Conservation (phyloP, 2,329 filamentous ascomycete genomes). For the Clonostachys rhizophaga region DNA sequence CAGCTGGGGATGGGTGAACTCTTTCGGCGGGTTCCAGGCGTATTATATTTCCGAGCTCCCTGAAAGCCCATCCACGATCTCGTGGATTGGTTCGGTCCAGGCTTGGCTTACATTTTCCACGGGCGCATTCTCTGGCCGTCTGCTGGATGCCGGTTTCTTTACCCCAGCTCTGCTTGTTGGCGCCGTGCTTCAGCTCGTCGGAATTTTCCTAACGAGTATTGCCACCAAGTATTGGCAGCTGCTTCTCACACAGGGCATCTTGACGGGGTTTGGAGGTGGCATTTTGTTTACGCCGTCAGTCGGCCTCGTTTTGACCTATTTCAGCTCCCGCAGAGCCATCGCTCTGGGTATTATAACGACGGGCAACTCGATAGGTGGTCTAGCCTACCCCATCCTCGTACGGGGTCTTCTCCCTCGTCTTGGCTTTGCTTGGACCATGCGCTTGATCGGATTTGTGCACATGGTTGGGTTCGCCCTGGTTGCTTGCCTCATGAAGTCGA, state of each 20-base stretch:
- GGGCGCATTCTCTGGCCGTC: conserved; percentile 34
- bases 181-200: conserved; percentile 28
- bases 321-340: conserved; percentile 44
- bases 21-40: conserved; percentile 37
- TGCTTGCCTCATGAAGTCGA: not conserved
- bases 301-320: conserved; percentile 56
- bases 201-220: conserved; percentile 38
- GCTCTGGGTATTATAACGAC: conserved; percentile 54
- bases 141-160: conserved; percentile 38
- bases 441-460: conserved; percentile 25
- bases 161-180: conserved; percentile 29
- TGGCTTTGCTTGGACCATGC: conserved; percentile 54
- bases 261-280: conserved; percentile 45
- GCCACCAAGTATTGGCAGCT: conserved; percentile 40
- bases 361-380: conserved; percentile 48
- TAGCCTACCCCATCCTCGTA: conserved; percentile 49
- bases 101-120: conserved; percentile 35
- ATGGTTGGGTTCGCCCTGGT: not conserved
- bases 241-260: conserved; percentile 45
- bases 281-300: conserved; percentile 51
- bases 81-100: conserved; percentile 41
- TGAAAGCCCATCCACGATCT: conserved; percentile 27
- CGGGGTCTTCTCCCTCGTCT: conserved; percentile 45
- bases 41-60: conserved; percentile 25
- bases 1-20: conserved; percentile 38